Conservation (phyloP, 139 green algal species). For the Tetraselmis chui region DNA sequence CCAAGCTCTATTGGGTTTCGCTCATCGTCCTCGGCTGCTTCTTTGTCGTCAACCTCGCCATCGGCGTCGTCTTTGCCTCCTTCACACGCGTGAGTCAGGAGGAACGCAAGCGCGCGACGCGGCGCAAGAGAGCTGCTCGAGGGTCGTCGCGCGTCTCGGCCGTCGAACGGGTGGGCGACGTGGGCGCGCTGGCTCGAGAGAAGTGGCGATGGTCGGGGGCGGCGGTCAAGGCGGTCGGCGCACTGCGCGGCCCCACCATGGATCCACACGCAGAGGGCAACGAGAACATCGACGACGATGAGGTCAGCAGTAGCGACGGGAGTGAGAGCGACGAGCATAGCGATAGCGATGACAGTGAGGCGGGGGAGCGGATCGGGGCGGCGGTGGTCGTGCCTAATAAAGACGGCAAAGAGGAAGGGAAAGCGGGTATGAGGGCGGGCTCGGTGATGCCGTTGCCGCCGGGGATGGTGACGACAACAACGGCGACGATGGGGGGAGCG, state of each 20-base stretch:
- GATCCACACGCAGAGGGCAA: background rate
- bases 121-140: background rate
- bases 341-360: background rate
- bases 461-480: background rate
- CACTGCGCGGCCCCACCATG: background rate
- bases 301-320: background rate
- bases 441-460: background rate
- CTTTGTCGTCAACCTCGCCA: slow-evolving; percentile 11
- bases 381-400: too few species aligned
- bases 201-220: background rate
- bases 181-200: background rate
- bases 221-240: background rate
- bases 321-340: background rate
- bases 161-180: background rate
- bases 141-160: background rate
- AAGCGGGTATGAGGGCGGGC: too few species aligned
- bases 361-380: background rate
- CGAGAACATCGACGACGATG: too few species aligned
- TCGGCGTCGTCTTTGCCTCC: slow-evolving; percentile 2
- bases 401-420: background rate
- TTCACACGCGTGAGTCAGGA: background rate
- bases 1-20: background rate
- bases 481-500: too few species aligned
- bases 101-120: background rate
- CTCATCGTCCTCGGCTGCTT: slow-evolving; percentile 11